phyloP scores from a whole-genome alignment of 192 early-diverging fungal genomes.

The Umbelopsis sp. region DNA sequence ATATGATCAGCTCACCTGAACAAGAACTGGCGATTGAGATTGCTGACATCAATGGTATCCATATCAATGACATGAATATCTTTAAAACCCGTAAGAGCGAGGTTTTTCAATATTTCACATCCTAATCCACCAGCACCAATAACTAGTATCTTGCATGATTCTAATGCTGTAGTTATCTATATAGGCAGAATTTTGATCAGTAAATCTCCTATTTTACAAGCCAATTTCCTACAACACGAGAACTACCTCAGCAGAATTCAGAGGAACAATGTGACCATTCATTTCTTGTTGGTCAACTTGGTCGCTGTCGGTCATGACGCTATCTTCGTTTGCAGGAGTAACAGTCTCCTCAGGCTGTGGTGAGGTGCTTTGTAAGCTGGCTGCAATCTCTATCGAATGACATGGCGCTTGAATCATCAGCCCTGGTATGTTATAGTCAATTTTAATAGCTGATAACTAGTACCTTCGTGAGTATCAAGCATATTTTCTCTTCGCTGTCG shows the following conservation, averaged over 20 bases:
- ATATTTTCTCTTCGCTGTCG: slow-evolving; percentile 20
- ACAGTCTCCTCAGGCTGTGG: neutral
- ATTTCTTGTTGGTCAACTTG: neutral
- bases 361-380: neutral
- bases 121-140: slow-evolving; percentile 86
- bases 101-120: slow-evolving; percentile 83
- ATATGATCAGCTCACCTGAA: slow-evolving; percentile 53
- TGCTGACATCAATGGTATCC: slow-evolving; percentile 86
- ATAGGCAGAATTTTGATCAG: neutral
- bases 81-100: slow-evolving; percentile 77
- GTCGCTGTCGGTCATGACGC: neutral
- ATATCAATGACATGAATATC: slow-evolving; percentile 88
- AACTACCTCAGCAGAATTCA: slow-evolving; percentile 16
- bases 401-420: neutral
- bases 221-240: neutral
- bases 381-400: neutral
- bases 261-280: slow-evolving; percentile 13
- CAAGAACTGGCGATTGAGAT: slow-evolving; percentile 83
- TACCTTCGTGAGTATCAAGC: slow-evolving; percentile 11
- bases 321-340: neutral
- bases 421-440: neutral
- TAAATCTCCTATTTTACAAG: neutral
- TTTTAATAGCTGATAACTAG: neutral
- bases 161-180: slow-evolving; percentile 31
- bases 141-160: slow-evolving; percentile 70